Conservation (phyloP, 768 basidiomycete species). For the Austroboletus eburneus region DNA sequence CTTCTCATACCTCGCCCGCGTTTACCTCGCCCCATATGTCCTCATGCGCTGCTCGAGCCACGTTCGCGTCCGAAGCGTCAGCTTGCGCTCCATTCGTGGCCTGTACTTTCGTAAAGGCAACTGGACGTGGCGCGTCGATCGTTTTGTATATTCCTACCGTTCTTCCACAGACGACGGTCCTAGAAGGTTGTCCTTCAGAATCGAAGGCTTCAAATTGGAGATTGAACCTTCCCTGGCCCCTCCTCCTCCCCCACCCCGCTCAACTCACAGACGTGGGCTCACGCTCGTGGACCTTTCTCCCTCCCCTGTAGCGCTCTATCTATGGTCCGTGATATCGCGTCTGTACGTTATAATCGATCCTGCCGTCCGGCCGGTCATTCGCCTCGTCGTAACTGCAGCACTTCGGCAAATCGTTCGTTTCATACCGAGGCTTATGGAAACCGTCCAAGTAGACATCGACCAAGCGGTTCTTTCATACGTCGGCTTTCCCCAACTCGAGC, state of each 20-base stretch:
- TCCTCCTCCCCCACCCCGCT: constrained; percentile 14
- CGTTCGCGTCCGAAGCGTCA: constrained; percentile 68
- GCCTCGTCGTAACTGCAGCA: constrained; percentile 47
- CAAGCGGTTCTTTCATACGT: constrained; percentile 48
- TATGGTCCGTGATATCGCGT: constrained; percentile 30
- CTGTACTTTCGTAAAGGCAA: constrained; percentile 59
- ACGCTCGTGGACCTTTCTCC: constrained; percentile 38
- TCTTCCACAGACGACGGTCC: constrained; percentile 43
- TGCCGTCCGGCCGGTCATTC: constrained; percentile 56
- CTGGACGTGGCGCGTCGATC: constrained; percentile 58
- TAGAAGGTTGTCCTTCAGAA: constrained; percentile 56
- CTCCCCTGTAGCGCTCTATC: constrained; percentile 32
- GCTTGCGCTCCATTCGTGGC: constrained; percentile 73
- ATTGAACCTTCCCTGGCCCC: constrained; percentile 28
- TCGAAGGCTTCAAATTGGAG: constrained; percentile 59
- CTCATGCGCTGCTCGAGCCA: constrained; percentile 55
- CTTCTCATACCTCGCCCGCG: constrained; percentile 57
- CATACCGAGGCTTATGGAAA: constrained; percentile 65
- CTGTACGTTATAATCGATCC: constrained; percentile 52
- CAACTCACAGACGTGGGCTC: constrained; percentile 37
- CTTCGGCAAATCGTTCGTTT: constrained; percentile 59
- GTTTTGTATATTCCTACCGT: constrained; percentile 57
- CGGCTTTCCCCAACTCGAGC: constrained; percentile 46
- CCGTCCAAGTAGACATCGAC: constrained; percentile 64
- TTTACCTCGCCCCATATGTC: constrained; percentile 62